Evolutionary conservation across 345 rosid species (phyloP), one percentile per base, ranked within the genome.

Genomic region (Triadica sebifera): DNA sequence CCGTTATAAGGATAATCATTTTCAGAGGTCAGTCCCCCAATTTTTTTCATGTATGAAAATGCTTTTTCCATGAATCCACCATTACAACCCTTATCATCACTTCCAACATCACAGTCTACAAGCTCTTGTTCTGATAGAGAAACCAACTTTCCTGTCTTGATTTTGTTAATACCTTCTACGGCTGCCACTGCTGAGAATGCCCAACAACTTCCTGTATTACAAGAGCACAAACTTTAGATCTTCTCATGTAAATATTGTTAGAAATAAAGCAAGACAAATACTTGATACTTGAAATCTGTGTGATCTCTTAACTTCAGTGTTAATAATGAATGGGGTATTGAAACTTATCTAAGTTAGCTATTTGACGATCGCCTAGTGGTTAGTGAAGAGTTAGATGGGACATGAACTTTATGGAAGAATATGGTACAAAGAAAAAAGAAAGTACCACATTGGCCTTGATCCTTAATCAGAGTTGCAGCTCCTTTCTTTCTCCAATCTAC

Each of bases 101-200:
- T 52, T 2, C 63, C 56, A 1, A 65, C 52, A 59, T 91, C 96
- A 65, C 98, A 93, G 80, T 95, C 98, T 72, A 95, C 84, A 39
- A 93, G 91, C 79, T 91, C 87, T 83, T 95, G 97, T 78, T 90
- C 99, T 11, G 97, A 95, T 16, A 93, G 85, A 72, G 96, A 82
- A 37, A 81, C 60, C 65, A 93, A 73, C 13, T 79, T 83, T 56
- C 94, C 93, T 24, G 93, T 90, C 73, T 83, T 85, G 65, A 95
- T 86, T 74, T 86, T 78, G 87, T 85, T 85, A 84, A 91, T 83
- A 77, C 97, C 93, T 84, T 95, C 93, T 22, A 93, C 81, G 1
- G 99, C 94, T 56, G 94, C 92, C 67, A 93, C 90, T 6, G 99
- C 89, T 5, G 98, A 88, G 49, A 95, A 95, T 7, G 98, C 99